Base-by-base conservation (phyloP, 2,329 filamentous ascomycete species). In the Penicillium sp. region DNA sequence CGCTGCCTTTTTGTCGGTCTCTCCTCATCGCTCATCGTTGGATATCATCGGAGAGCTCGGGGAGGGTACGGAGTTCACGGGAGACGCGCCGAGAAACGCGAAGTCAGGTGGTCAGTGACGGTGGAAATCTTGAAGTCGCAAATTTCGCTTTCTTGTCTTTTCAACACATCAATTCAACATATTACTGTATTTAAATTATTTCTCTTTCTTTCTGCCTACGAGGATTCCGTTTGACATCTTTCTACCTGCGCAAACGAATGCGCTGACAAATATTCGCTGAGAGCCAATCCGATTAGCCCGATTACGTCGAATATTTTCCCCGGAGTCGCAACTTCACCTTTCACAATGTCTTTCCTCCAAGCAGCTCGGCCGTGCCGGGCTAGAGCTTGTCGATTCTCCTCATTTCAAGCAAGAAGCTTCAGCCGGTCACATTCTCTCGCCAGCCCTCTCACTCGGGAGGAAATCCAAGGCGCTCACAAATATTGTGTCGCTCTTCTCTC, bases 1-100 rank as follows among this genome's bases (percentile, higher is more conserved):
- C 85, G 81, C 57, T 83, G 78, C 71, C 85, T 86, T 71, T 88
- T 88, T 22, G 72, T 70, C 4, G 85, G 85, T 18, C 81, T 77
- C 47, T 83, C 77, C 43, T 79, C 73, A 61, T 61, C 55, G 46
- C 54, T 58, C 59, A 62, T 61, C 47, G 11, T 36, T 36, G 65
- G 50, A 57, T 49, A 45, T 29, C 42, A 32, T 54, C 54, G 54
- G 11, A 34, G 34, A n/a, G 24, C 24, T 57, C 1, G 16, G 34
- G 44, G 5, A 40, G 16, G 14, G 8, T 46, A 48, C 38, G 8
- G 24, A 43, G 39, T 52, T 34, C 43, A 38, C n/a, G 54, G 60
- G 40, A 71, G 71, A 72, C 71, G 71, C 70, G 71, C 67, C 65
- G 62, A 54, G 57, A 62, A 61, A 70, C 70, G 69, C 65, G 68